phyloP scores from a whole-genome alignment of 2,329 filamentous ascomycete species.

The Fusarium proliferatum region DNA sequence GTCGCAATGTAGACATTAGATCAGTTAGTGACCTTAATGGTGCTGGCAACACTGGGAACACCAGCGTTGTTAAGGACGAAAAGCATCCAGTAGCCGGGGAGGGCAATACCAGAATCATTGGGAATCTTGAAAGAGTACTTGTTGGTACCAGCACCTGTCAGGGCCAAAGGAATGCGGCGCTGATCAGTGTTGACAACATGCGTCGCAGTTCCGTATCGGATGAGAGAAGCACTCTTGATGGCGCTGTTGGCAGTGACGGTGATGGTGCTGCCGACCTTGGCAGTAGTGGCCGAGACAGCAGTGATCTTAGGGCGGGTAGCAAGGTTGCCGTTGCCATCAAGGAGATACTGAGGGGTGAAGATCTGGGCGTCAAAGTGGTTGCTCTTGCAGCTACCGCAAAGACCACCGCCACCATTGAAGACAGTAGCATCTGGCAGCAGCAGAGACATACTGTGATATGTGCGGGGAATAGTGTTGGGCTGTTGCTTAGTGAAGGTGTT shows the following conservation, averaged over 20 bases:
- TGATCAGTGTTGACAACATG: slow-evolving; percentile 40
- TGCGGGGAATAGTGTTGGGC: slow-evolving; percentile 23
- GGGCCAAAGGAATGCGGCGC: slow-evolving; percentile 27
- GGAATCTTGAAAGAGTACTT: slow-evolving; percentile 32
- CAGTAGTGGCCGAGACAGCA: slow-evolving; percentile 13
- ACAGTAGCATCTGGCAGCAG: slow-evolving; percentile 34
- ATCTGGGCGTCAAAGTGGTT: slow-evolving; percentile 41
- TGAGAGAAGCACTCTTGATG: slow-evolving; percentile 27
- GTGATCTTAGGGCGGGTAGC: slow-evolving; percentile 30
- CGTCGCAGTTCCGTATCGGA: slow-evolving; percentile 36
- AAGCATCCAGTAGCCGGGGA: slow-evolving; percentile 40
- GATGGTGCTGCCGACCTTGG: slow-evolving; percentile 29
- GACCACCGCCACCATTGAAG: slow-evolving; percentile 26
- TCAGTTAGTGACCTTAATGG: slow-evolving; percentile 29
- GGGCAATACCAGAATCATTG: slow-evolving; percentile 28
- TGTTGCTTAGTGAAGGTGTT: slow-evolving; percentile 25
- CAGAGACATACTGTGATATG: slow-evolving; percentile 32
- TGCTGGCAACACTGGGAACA: slow-evolving; percentile 33
- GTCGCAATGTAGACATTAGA: background rate
- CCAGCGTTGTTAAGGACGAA: slow-evolving; percentile 34
- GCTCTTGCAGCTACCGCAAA: slow-evolving; percentile 25
- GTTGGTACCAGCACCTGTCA: slow-evolving; percentile 22
- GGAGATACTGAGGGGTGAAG: slow-evolving; percentile 33
- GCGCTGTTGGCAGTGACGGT: slow-evolving; percentile 16
- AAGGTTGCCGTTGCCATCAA: slow-evolving; percentile 19